Evolutionary conservation across 495 filamentous ascomycete species (phyloP).

Genomic region (Cercophora scortea): DNA sequence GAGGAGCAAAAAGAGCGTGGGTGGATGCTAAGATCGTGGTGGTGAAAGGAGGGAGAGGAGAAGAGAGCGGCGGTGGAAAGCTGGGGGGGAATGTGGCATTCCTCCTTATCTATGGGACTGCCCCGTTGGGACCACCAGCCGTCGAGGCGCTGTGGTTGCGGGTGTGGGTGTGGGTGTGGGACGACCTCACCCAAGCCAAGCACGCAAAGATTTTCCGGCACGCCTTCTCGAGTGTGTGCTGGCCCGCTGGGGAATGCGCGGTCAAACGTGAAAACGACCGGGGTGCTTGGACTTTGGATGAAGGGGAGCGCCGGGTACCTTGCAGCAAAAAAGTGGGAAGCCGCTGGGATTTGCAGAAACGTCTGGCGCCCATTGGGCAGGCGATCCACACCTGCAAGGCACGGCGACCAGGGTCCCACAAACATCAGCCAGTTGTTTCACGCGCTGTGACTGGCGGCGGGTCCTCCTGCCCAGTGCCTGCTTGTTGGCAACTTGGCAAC

Average conservation of each 20-base stretch:
- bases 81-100: constrained; percentile 12
- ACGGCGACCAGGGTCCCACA: constrained; percentile 7
- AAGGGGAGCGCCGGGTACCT: constrained; percentile 1
- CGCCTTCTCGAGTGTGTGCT: too few species aligned
- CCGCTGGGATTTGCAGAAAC: not conserved
- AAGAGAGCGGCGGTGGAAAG: not conserved
- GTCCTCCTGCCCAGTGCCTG: too few species aligned
- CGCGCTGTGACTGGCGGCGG: not conserved
- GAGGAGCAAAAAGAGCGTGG: constrained; percentile 25
- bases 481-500: not conserved
- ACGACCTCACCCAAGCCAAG: too few species aligned
- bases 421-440: constrained; percentile 12
- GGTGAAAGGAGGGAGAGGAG: constrained; percentile 10
- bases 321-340: constrained; percentile 4
- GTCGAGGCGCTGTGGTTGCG: too few species aligned
- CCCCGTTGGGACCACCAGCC: too few species aligned
- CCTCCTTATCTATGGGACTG: constrained; percentile 6
- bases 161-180: too few species aligned
- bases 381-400: constrained; percentile 10
- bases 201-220: not conserved
- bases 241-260: too few species aligned
- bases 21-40: constrained; percentile 16
- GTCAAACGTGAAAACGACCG: too few species aligned
- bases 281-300: too few species aligned
- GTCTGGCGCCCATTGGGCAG: constrained; percentile 5